Conservation (phyloP, 345 rosid species). For the Moricandia arvensis region DNA sequence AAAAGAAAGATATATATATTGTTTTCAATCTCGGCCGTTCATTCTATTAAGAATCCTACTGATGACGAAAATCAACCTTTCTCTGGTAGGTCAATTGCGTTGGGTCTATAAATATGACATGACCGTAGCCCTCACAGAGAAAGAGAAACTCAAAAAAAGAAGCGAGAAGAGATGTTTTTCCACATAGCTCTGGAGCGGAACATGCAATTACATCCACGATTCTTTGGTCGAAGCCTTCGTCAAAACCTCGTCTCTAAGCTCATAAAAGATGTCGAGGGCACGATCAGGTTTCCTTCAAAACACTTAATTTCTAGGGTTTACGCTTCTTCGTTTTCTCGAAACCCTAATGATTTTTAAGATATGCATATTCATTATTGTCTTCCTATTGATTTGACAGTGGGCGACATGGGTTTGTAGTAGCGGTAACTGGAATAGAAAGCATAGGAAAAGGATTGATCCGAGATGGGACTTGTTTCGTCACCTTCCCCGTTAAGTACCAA, state of each 20-base stretch:
- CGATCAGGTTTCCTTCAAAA: slow-evolving; percentile 60
- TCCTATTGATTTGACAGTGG: slow-evolving; percentile 51
- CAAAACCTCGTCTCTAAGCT: slow-evolving; percentile 79
- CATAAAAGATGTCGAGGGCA: slow-evolving; percentile 95
- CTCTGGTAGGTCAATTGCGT: neutral
- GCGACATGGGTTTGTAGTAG: slow-evolving; percentile 90
- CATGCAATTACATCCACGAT: slow-evolving; percentile 90
- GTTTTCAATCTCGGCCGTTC: slow-evolving; percentile 18
- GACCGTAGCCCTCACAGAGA: neutral
- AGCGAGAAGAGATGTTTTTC: slow-evolving; percentile 59
- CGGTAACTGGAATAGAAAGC: slow-evolving; percentile 76
- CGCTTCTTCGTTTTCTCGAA: slow-evolving; percentile 10
- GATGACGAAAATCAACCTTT: neutral
- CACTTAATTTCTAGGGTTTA: neutral
- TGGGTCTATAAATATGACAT: neutral
- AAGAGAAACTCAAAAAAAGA: neutral
- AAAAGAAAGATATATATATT: neutral
- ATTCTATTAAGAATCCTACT: neutral
- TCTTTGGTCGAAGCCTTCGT: slow-evolving; percentile 82
- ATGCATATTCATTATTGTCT: no score
- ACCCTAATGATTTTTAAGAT: slow-evolving; percentile 5
- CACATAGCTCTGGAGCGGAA: slow-evolving; percentile 84
- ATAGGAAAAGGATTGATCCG: slow-evolving; percentile 88
- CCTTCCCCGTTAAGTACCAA: slow-evolving; percentile 82
- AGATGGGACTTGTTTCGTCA: slow-evolving; percentile 86